phyloP scores from a whole-genome alignment of 495 filamentous ascomycete species.

The Physcia stellaris region DNA sequence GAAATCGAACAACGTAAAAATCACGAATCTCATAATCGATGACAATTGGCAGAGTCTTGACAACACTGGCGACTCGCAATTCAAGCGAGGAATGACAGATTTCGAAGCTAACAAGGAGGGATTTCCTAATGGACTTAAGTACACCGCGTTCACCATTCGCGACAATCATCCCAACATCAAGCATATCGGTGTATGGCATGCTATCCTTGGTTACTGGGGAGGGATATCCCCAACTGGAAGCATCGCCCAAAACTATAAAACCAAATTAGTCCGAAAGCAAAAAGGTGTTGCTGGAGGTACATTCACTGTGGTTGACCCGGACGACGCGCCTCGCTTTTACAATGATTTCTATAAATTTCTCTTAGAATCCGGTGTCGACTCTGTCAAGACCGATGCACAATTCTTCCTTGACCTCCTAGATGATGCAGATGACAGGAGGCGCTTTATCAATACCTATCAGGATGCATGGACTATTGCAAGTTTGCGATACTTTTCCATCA shows the following conservation, averaged over 20 bases:
- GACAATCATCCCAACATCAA: slow-evolving; percentile 56
- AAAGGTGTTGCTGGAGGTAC: slow-evolving; percentile 41
- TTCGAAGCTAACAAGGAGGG: slow-evolving; percentile 76
- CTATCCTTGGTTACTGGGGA: slow-evolving; percentile 92
- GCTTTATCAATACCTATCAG: slow-evolving; percentile 60
- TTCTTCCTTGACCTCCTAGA: slow-evolving; percentile 68
- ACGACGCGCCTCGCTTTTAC: slow-evolving; percentile 65
- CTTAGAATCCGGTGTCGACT: slow-evolving; percentile 51
- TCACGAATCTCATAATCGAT: slow-evolving; percentile 80
- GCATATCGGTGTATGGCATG: slow-evolving; percentile 91
- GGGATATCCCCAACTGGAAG: slow-evolving; percentile 60
- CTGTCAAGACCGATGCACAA: slow-evolving; percentile 84
- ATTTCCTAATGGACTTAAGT: slow-evolving; percentile 68
- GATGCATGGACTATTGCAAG: slow-evolving; percentile 75
- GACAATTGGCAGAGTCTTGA: slow-evolving; percentile 84
- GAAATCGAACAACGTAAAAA: slow-evolving; percentile 54
- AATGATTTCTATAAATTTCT: slow-evolving; percentile 87
- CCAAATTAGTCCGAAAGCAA: slow-evolving; percentile 44
- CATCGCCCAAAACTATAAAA: slow-evolving; percentile 67
- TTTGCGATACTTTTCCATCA: slow-evolving; percentile 60
- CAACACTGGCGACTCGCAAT: slow-evolving; percentile 36
- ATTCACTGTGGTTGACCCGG: slow-evolving; percentile 60
- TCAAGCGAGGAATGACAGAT: slow-evolving; percentile 40
- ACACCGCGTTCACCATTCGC: slow-evolving; percentile 53
- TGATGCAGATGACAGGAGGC: slow-evolving; percentile 49